Conservation (phyloP, 306 rosid genomes). For the Adenanthera pavonina region DNA sequence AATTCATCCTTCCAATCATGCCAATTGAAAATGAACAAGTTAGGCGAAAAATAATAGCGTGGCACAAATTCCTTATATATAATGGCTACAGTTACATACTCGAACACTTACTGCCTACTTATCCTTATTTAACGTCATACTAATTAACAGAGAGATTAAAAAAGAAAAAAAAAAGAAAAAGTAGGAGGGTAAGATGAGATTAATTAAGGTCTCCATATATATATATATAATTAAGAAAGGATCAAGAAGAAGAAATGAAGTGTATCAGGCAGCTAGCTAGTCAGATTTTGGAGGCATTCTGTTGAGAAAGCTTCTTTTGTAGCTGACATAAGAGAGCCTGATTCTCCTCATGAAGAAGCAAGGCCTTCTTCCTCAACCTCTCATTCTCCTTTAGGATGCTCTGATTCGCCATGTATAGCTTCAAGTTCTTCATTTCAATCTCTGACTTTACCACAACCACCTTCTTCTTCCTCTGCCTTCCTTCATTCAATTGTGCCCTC, state of each 20-base stretch:
- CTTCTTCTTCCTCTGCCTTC: slow-evolving; percentile 34
- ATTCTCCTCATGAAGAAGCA: slow-evolving; percentile 81
- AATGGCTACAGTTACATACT: slow-evolving; percentile 27
- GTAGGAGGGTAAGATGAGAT: neutral
- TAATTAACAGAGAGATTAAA: neutral
- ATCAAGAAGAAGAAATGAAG: slow-evolving; percentile 2
- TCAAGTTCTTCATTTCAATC: slow-evolving; percentile 73
- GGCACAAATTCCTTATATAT: neutral
- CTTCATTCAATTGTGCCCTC: slow-evolving; percentile 48
- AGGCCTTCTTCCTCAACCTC: slow-evolving; percentile 72
- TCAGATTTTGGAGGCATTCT: slow-evolving; percentile 23
- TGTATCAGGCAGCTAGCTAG: slow-evolving; percentile 10
- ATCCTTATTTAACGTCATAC: slow-evolving; percentile 26
- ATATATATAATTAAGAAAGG: neutral
- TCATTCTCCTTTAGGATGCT: slow-evolving; percentile 76
- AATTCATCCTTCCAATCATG: no score
- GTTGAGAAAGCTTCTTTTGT: slow-evolving; percentile 47
- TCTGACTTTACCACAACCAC: slow-evolving; percentile 39
- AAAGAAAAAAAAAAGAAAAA: neutral
- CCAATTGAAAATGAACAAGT: no score
- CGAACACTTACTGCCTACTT: neutral
- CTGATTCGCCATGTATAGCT: slow-evolving; percentile 67
- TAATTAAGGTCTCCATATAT: neutral
- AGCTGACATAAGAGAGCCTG: slow-evolving; percentile 66
- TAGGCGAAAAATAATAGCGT: neutral